These are phyloP conservation scores for Citeromyces hawaiiensis DNA, from an alignment of 1,139 yeast species.

Conservation along the genomic window DNA sequence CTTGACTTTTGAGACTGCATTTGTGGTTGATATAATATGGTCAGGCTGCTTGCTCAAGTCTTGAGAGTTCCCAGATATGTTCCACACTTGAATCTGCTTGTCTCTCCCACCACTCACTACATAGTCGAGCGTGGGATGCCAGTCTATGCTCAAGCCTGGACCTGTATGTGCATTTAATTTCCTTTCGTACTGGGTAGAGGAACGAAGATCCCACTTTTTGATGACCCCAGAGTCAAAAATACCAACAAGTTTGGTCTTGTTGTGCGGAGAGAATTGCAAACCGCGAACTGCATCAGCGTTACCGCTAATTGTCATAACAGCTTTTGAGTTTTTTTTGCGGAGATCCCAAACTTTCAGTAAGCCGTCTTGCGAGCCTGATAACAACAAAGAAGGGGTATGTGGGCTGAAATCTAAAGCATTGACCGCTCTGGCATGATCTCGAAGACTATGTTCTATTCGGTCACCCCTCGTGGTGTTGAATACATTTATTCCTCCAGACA, in stretches of 20 bases:
- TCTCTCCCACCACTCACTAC: constrained; percentile 92
- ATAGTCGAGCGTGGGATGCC: constrained; percentile 78
- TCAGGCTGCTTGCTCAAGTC: constrained; percentile 35
- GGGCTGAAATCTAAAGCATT: constrained; percentile 66
- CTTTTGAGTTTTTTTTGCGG: constrained; percentile 34
- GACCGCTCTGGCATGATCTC: constrained; percentile 72
- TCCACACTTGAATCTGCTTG: constrained; percentile 72
- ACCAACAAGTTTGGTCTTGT: constrained; percentile 37
- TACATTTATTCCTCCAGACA: constrained; percentile 35
- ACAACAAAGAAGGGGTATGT: constrained; percentile 39
- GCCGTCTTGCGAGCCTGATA: constrained; percentile 92
- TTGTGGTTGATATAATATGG: constrained; percentile 60
- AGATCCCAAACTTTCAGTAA: constrained; percentile 81
- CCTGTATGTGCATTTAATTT: constrained; percentile 86
- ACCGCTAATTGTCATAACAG: constrained; percentile 32
- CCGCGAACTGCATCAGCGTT: constrained; percentile 56
- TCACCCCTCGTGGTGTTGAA: constrained; percentile 29
- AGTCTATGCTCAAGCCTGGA: constrained; percentile 77
- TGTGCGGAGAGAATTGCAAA: constrained; percentile 45
- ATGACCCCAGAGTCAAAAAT: constrained; percentile 87
- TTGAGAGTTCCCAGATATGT: constrained; percentile 26
- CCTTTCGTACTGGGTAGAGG: constrained; percentile 42
- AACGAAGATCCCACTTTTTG: constrained; percentile 73
- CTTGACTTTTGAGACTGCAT: constrained; percentile 60
- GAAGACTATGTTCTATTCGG: constrained; percentile 29